Conservation (phyloP, 257 asterid genomes). For the Primulina eburnea region DNA sequence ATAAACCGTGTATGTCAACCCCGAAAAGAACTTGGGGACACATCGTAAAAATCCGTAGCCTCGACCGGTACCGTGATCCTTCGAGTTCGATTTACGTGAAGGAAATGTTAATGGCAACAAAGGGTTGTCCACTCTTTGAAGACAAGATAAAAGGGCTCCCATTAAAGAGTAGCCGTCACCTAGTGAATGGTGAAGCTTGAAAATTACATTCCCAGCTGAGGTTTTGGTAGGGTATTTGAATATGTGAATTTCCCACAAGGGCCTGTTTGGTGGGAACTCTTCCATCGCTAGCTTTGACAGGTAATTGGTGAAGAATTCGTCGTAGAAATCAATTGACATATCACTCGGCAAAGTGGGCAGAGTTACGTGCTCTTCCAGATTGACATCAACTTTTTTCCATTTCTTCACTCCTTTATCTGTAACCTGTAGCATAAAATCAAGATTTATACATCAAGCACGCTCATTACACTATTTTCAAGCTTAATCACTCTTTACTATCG, state of each 20-base stretch:
- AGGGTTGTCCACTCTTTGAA: slow-evolving; percentile 44
- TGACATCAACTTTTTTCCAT: slow-evolving; percentile 52
- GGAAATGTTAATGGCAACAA: slow-evolving; percentile 41
- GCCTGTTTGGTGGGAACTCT: slow-evolving; percentile 29
- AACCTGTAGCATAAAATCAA: slow-evolving; percentile 20
- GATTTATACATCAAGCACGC: no score
- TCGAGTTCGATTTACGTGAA: slow-evolving; percentile 7
- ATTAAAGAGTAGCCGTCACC: slow-evolving; percentile 60
- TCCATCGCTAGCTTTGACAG: slow-evolving; percentile 33
- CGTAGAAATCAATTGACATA: slow-evolving; percentile 37
- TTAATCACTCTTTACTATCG: no score
- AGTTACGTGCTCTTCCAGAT: slow-evolving; percentile 33
- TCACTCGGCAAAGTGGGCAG: slow-evolving; percentile 32
- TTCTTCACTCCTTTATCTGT: slow-evolving; percentile 31
- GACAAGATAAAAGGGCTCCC: slow-evolving; percentile 58
- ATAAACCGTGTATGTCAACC: slow-evolving; percentile 25
- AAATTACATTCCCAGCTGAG: slow-evolving; percentile 31
- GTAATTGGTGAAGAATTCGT: slow-evolving; percentile 39
- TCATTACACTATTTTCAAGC: no score
- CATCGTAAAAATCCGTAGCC: neutral
- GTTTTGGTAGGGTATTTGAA: slow-evolving; percentile 43
- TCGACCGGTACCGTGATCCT: neutral
- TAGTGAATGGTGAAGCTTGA: slow-evolving; percentile 51
- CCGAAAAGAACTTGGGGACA: slow-evolving; percentile 23
- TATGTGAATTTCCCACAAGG: slow-evolving; percentile 53